Base-by-base conservation (phyloP, 2,329 filamentous ascomycete genomes). In the Colletotrichum filicis region DNA sequence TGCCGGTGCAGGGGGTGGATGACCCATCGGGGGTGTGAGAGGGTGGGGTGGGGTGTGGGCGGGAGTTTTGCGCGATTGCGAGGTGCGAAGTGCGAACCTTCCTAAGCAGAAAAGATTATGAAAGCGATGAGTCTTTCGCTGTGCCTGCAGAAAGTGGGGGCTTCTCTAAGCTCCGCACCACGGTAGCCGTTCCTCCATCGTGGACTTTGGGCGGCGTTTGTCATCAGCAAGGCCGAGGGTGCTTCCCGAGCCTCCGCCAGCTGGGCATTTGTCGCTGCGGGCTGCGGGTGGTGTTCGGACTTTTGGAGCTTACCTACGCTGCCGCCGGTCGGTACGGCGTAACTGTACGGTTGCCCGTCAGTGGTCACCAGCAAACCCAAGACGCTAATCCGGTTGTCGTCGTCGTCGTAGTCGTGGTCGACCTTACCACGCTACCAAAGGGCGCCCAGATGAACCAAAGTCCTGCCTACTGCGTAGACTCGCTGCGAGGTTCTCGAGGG, bases 121-220 rank as follows among this genome's bases (percentile, higher is more conserved):
- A 49, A 49, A 49, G 42, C 16, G 42, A 49, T 49, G 42, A 49
- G 42, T 49, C 42, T 49, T 49, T 49, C 42, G 42, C 22, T 55
- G 52, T 55, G 52, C 52, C 52, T 55, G 52, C 52, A 24, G 46
- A 56, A 55, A 60, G 65, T 30, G 26, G 55, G 55, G 24, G 26
- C 53, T 42, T 52, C 35, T 16, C 16, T 42, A 35, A 35, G 32
- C 32, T 35, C 32, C 32, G 32, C 4, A 4, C 32, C 32, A 35
- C 32, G 32, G 32, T 35, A 35, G 14, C 37, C 37, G 37, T 42
- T 42, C 37, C 16, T 42, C 32, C 35, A 55, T 55, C 26, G 58
- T 73, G 70, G 70, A 70, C 59, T 73, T 70, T 66, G 60, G 61
- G 60, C 71, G 71, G 71, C 46, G 68, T 73, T 73, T 73, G 71